Conservation (phyloP, 2,329 filamentous ascomycete genomes). For the Penicillium rolfsii region DNA sequence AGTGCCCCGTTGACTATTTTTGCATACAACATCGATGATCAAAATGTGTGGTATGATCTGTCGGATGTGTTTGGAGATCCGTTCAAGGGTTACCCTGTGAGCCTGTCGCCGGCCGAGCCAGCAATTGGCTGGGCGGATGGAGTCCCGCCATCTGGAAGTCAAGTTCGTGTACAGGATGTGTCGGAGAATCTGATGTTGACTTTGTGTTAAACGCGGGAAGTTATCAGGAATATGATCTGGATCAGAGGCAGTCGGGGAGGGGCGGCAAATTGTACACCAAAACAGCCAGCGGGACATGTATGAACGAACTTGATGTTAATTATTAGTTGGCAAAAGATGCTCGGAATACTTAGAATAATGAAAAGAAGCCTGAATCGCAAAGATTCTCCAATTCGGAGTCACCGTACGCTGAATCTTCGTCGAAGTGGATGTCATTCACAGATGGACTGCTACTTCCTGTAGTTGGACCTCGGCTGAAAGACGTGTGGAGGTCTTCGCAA, state of each 20-base stretch:
- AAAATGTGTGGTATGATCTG: slow-evolving; percentile 48
- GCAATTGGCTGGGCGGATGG: slow-evolving; percentile 39
- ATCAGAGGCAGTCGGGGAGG: not conserved
- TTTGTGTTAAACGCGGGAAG: slow-evolving; percentile 27
- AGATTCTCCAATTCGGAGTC: slow-evolving; percentile 13
- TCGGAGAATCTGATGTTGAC: slow-evolving; percentile 33
- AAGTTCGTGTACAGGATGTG: slow-evolving; percentile 30
- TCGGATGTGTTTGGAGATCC: slow-evolving; percentile 51
- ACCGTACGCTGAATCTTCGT: not conserved
- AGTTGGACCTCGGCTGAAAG: slow-evolving; percentile 16
- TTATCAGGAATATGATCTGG: not conserved
- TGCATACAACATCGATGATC: slow-evolving; percentile 42
- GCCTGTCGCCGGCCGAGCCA: slow-evolving; percentile 27
- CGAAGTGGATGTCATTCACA: slow-evolving; percentile 13
- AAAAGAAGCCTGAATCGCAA: not conserved
- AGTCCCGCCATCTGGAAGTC: slow-evolving; percentile 37
- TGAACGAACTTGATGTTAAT: not conserved
- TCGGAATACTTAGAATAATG: not conserved
- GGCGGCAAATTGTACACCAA: not conserved
- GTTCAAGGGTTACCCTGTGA: slow-evolving; percentile 38
- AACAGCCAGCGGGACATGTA: not conserved
- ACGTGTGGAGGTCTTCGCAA: not conserved
- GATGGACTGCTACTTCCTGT: not conserved
- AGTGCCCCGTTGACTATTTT: slow-evolving; percentile 46
- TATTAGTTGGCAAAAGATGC: not conserved